Percentiles rank a stretch among this genome's conserved stretches.
Conservation (phyloP, 805 yeast species). For the Saturnispora besseyi region DNA sequence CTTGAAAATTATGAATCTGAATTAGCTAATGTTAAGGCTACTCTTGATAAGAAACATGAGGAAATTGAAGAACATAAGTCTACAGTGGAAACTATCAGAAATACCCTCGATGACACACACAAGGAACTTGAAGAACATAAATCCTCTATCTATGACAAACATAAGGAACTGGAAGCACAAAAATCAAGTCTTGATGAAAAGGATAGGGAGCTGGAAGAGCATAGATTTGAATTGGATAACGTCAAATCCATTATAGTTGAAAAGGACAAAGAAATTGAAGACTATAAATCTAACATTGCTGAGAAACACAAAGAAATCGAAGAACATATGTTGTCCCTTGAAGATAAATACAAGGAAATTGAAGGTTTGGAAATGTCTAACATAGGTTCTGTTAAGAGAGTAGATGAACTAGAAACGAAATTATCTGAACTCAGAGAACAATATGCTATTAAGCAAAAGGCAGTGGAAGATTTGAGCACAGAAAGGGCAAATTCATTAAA, state of each 20-base stretch:
- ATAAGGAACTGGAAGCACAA: not conserved
- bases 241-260: too few relatives aligned
- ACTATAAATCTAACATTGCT: not conserved
- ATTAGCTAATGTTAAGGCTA: not conserved
- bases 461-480: not conserved
- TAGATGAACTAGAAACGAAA: not conserved
- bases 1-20: slow-evolving; percentile 9
- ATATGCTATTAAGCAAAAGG: not conserved
- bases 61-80: not conserved
- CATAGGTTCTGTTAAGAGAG: not conserved
- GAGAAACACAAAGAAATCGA: not conserved
- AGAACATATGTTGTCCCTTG: not conserved
- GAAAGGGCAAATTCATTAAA: not conserved
- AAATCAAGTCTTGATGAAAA: not conserved
- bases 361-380: not conserved
- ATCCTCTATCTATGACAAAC: not conserved
- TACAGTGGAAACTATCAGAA: not conserved
- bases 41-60: not conserved
- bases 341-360: not conserved
- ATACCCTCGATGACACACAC: too few relatives aligned
- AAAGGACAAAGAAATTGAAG: too few relatives aligned
- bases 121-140: not conserved
- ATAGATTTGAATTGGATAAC: too few relatives aligned
- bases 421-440: not conserved
- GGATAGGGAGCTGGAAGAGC: not conserved